Evolutionary conservation across 1,284 basidiomycete genomes (phyloP), one percentile per base, ranked within the genome.

Genomic region (Waitea zeae): DNA sequence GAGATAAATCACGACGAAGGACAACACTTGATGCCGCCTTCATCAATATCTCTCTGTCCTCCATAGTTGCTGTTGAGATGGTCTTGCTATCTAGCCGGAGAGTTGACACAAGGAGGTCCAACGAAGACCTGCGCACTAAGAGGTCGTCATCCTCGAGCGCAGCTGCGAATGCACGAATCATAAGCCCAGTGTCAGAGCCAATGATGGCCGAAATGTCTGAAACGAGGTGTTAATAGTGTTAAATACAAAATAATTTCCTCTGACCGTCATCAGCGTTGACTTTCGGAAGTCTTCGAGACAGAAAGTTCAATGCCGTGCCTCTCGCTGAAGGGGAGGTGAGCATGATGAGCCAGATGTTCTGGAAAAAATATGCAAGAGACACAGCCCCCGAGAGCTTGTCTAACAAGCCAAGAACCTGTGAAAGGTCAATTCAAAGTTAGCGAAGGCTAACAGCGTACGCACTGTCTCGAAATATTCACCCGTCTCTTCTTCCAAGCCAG

Each of bases 401-500:
- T 33, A 98, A 61, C 4, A 99, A 56, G 18, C 61, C 61, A 18
- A 96, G 52, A n/a, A 92, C 86, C 81, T 89, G 41, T 13, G 18
- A 12, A 15, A 22, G 15, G 17, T 7, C 17, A 42, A 37, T 41
- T 31, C 35, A 39, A 20, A 34, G 27, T 4, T 31, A 7, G 9
- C 17, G 20, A 28, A 5, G n/a, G 20, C n/a, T 12, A 13, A 28
- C 34, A 33, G 5, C 20, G 20, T 30, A 15, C 26, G 17, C 15
- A 39, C 63, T 20, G 38, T 84, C 88, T 98, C 93, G 46, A 97
- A 97, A 57, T 86, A 95, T 53, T 97, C 92, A 2, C 88, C 86
- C 0, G 84, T 88, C 52, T 95, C 92, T 53, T 97, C 92, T 52
- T 96, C 92, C 31, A 96, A 60, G 0, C 90, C 92, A 1, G 95